These are phyloP conservation scores for Inosperma sp. DNA, from an alignment of 768 basidiomycete species.

Conservation along the genomic window DNA sequence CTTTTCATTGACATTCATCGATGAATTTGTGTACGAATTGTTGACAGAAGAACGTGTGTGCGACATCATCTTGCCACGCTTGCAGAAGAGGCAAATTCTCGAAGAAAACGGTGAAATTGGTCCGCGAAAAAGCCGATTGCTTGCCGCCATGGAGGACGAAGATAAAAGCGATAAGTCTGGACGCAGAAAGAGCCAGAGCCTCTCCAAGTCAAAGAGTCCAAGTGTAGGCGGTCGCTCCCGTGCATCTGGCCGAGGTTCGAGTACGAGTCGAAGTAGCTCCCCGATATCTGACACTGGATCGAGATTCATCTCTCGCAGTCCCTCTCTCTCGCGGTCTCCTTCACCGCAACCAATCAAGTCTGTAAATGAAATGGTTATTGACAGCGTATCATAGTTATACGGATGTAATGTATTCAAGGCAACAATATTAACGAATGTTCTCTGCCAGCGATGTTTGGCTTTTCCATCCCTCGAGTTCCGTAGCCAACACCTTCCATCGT, in stretches of 20 bases:
- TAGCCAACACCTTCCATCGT: conserved; percentile 63
- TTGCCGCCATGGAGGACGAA: conserved; percentile 82
- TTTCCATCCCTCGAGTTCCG: conserved; percentile 56
- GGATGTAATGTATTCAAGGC: not conserved
- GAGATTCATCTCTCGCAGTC: conserved; percentile 64
- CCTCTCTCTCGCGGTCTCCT: conserved; percentile 43
- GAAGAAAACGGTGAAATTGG: conserved; percentile 92
- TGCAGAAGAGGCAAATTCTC: conserved; percentile 77
- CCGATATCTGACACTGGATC: conserved; percentile 43
- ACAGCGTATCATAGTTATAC: conserved; percentile 7
- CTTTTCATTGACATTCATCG: conserved; percentile 81
- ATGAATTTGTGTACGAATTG: conserved; percentile 85
- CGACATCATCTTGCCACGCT: conserved; percentile 90
- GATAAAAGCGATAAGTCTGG: conserved; percentile 40
- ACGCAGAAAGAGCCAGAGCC: conserved; percentile 33
- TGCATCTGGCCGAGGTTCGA: conserved; percentile 29
- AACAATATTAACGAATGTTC: conserved; percentile 16
- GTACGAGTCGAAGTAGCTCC: conserved; percentile 33
- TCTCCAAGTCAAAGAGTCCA: conserved; percentile 22
- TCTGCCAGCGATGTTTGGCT: conserved; percentile 40
- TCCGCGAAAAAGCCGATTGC: conserved; percentile 78
- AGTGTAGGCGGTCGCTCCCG: conserved; percentile 27
- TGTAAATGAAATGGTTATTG: conserved; percentile 45
- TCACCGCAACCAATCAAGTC: conserved; percentile 49
- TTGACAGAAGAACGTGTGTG: conserved; percentile 89